These are phyloP conservation scores for Pouteria glomerata DNA, from an alignment of 148 eudicot species.

Conservation along the genomic window DNA sequence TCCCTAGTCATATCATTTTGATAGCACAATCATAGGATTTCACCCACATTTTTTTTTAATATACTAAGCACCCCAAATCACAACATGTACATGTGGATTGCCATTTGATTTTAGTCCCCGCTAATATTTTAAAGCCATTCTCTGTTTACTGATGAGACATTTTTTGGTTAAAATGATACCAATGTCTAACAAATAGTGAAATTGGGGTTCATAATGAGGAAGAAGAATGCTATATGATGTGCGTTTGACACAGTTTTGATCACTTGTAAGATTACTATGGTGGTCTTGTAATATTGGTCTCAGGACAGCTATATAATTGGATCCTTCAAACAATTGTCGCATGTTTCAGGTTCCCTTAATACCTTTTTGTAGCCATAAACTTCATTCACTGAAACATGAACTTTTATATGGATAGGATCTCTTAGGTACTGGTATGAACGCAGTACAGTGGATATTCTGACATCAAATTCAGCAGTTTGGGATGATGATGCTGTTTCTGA, in stretches of 20 bases:
- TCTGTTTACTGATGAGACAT: neutral
- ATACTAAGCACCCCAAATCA: neutral
- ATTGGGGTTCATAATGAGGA: neutral
- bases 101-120: neutral
- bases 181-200: neutral
- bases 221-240: neutral
- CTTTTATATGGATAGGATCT: slow-evolving; percentile 43
- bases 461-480: slow-evolving; percentile 68
- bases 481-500: slow-evolving; percentile 77
- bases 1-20: too few relatives aligned
- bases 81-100: neutral
- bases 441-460: slow-evolving; percentile 61
- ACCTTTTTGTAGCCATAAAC: neutral
- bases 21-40: neutral
- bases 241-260: neutral
- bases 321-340: neutral
- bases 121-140: neutral
- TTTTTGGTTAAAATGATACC: neutral
- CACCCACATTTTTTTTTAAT: neutral
- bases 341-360: neutral
- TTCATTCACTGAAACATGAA: neutral
- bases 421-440: slow-evolving; percentile 80
- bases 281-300: neutral
- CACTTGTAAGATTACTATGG: neutral
- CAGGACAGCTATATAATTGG: neutral